Percentiles rank a stretch among this genome's conserved stretches.
Evolutionary conservation across 2,329 filamentous ascomycete species (phyloP).

Genomic region (Cladosporium phlei): DNA sequence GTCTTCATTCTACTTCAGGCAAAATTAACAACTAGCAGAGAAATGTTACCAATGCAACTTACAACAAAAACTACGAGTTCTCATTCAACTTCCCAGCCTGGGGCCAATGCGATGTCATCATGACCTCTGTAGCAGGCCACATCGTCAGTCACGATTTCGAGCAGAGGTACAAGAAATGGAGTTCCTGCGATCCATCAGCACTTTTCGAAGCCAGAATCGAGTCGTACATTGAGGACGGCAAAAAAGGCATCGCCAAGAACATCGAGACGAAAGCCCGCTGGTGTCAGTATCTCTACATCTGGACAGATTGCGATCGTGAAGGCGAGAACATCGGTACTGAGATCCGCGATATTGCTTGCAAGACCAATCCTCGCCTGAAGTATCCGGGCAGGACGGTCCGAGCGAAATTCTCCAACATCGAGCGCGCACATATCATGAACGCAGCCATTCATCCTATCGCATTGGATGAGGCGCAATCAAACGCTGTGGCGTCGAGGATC

Average conservation of each 20-base stretch:
- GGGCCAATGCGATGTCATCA: constrained; percentile 79
- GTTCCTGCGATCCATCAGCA: constrained; percentile 67
- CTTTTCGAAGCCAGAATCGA: constrained; percentile 78
- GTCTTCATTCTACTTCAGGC: no score
- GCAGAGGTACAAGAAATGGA: constrained; percentile 71
- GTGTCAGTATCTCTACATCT: constrained; percentile 79
- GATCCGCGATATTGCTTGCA: constrained; percentile 73
- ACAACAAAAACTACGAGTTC: constrained; percentile 92
- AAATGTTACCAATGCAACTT: constrained; percentile 63
- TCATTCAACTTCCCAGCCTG: constrained; percentile 79
- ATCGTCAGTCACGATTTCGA: constrained; percentile 77
- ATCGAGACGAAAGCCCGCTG: constrained; percentile 72
- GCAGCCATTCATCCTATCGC: constrained; percentile 73
- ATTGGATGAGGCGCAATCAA: constrained; percentile 79
- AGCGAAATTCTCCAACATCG: constrained; percentile 92
- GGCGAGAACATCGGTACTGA: constrained; percentile 94
- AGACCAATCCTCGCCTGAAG: constrained; percentile 63
- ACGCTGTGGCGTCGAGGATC: constrained; percentile 82
- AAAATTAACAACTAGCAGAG: constrained; percentile 45
- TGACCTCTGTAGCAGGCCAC: constrained; percentile 91
- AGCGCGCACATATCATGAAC: constrained; percentile 82
- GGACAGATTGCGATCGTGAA: constrained; percentile 98
- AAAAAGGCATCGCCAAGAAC: constrained; percentile 75
- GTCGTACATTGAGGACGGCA: constrained; percentile 65
- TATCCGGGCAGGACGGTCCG: constrained; percentile 63